phyloP scores from a whole-genome alignment of 495 filamentous ascomycete genomes.

The Aspergillus wentii region DNA sequence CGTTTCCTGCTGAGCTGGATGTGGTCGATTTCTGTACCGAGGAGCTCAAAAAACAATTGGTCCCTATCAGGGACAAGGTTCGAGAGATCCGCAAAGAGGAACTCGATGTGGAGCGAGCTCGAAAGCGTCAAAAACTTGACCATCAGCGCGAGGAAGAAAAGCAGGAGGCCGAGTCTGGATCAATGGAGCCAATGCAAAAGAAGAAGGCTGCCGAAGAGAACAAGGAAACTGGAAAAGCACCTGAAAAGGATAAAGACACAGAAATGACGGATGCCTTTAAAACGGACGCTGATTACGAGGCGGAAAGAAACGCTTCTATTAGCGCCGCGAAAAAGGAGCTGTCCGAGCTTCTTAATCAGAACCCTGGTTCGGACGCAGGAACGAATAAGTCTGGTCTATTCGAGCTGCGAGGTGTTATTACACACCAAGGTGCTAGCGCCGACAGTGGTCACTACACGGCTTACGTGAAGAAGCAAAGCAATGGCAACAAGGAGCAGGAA shows the following conservation, averaged over 20 bases:
- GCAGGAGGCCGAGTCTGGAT: slow-evolving; percentile 34
- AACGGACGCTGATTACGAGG: slow-evolving; percentile 88
- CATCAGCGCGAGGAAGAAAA: slow-evolving; percentile 54
- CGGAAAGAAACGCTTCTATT: slow-evolving; percentile 70
- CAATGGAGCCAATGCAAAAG: slow-evolving; percentile 43
- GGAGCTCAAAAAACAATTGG: slow-evolving; percentile 71
- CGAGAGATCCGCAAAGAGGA: slow-evolving; percentile 94
- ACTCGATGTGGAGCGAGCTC: slow-evolving; percentile 78
- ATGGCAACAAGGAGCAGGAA: slow-evolving; percentile 64
- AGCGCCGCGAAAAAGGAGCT: slow-evolving; percentile 79
- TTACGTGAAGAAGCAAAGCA: slow-evolving; percentile 88
- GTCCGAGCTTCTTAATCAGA: slow-evolving; percentile 64
- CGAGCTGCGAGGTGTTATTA: slow-evolving; percentile 89
- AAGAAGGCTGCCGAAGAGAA: slow-evolving; percentile 47
- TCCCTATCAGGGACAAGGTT: slow-evolving; percentile 92
- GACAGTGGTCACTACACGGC: slow-evolving; percentile 98
- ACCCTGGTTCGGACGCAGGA: slow-evolving; percentile 67
- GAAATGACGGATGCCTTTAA: slow-evolving; percentile 78
- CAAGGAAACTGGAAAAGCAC: slow-evolving; percentile 44
- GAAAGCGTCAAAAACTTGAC: slow-evolving; percentile 80
- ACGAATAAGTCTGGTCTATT: slow-evolving; percentile 91
- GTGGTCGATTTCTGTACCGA: slow-evolving; percentile 94
- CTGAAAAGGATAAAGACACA: slow-evolving; percentile 58
- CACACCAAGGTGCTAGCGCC: slow-evolving; percentile 95
- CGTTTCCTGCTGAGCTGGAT: slow-evolving; percentile 89